Percentiles rank a stretch among this genome's conserved stretches.
These are phyloP conservation scores for Tylopilus sp. DNA, from an alignment of 768 basidiomycete species.

Conservation along the genomic window DNA sequence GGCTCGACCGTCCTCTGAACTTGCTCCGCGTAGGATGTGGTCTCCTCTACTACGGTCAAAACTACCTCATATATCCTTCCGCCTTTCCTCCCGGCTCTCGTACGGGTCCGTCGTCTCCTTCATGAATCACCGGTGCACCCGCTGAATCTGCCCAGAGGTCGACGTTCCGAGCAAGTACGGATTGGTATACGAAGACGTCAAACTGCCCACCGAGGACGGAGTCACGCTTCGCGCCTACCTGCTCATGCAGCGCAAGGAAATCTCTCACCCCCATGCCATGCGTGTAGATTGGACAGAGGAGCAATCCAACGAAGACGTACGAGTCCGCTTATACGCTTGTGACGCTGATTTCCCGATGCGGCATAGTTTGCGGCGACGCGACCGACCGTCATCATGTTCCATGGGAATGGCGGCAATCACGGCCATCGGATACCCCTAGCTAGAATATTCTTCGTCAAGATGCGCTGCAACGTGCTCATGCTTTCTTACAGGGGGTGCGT, in stretches of 20 bases:
- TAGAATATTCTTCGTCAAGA: constrained; percentile 70
- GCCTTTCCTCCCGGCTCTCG: constrained; percentile 79
- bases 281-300: constrained; percentile 36
- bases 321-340: constrained; percentile 4
- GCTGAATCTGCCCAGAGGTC: constrained; percentile 55
- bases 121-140: not conserved
- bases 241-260: constrained; percentile 57
- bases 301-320: constrained; percentile 58
- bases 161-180: constrained; percentile 65
- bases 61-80: constrained; percentile 87
- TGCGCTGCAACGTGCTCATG: constrained; percentile 94
- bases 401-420: constrained; percentile 84
- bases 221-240: constrained; percentile 75
- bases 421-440: constrained; percentile 92
- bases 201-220: constrained; percentile 68
- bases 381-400: constrained; percentile 91
- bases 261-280: constrained; percentile 35
- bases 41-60: constrained; percentile 83
- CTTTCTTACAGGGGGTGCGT: constrained; percentile 87
- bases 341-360: not conserved
- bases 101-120: constrained; percentile 47
- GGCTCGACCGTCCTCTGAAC: not conserved
- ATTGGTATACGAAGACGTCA: constrained; percentile 72
- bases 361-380: constrained; percentile 45
- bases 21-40: constrained; percentile 49